phyloP scores from a whole-genome alignment of 202 grass and related monocot genomes.

The Cymbopogon flexuosus region DNA sequence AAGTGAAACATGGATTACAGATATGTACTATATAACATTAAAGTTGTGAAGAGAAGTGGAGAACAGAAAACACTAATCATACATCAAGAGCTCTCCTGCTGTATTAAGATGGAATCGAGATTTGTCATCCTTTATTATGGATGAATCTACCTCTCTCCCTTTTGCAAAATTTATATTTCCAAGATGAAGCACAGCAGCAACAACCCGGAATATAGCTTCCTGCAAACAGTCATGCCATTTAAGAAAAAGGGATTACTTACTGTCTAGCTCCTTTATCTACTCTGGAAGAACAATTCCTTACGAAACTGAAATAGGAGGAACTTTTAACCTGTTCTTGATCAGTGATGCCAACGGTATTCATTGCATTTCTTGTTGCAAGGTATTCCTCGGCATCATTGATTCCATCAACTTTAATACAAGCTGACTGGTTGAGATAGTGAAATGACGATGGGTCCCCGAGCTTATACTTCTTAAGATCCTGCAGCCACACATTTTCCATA shows the following conservation, averaged over 20 bases:
- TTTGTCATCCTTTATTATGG: constrained; percentile 83
- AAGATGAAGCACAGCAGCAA: constrained; percentile 96
- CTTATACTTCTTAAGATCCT: constrained; percentile 83
- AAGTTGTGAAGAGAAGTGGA: constrained; percentile 29
- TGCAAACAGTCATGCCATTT: constrained; percentile 40
- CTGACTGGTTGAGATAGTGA: constrained; percentile 91
- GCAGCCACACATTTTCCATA: constrained; percentile 33
- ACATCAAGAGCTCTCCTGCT: constrained; percentile 88
- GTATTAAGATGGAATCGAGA: constrained; percentile 85
- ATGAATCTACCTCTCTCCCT: constrained; percentile 86
- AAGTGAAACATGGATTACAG: constrained; percentile 21
- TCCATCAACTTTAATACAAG: constrained; percentile 71
- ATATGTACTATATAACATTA: constrained; percentile 3
- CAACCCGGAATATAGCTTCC: constrained; percentile 95
- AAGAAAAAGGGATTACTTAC: constrained; percentile 11
- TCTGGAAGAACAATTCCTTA: constrained; percentile 31
- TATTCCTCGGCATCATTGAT: constrained; percentile 82
- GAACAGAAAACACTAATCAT: constrained; percentile 32
- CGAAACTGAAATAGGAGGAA: constrained; percentile 14
- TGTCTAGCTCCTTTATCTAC: neutral
- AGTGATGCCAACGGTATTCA: constrained; percentile 84
- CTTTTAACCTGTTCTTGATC: constrained; percentile 70
- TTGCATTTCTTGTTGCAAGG: constrained; percentile 78
- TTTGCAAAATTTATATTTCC: constrained; percentile 90
- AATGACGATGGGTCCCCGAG: constrained; percentile 58